Evolutionary conservation across 1,284 basidiomycete species (phyloP), one percentile per base, ranked within the genome.

Genomic region (Sparassis latifolia): DNA sequence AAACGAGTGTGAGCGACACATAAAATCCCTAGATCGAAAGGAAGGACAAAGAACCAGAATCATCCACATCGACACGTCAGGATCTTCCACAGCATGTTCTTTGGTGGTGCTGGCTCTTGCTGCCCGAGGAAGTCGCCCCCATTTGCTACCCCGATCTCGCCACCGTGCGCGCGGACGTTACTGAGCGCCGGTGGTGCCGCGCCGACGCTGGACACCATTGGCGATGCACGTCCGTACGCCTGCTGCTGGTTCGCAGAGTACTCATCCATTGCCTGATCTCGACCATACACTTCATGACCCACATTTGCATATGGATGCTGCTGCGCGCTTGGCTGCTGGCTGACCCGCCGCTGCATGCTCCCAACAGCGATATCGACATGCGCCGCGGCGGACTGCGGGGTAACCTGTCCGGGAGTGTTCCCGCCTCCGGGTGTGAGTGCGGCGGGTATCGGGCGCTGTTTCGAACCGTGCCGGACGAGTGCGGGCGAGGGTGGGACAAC

Each of bases 21-120:
- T 39, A 30, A 50, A 41, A 50, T 45, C 51, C 40, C 31, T 27
- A 45, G 12, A 50, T 44, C 39, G 47, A 52, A 43, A 49, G 52
- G 55, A 56, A 50, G 55, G 59, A 45, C 50, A 53, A 48, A 52
- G 46, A 44, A 52, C 50, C 27, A 42, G 41, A 48, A 53, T 72
- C 66, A 79, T 62, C 79, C 82, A 72, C 88, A 91, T 60, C 79
- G 80, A 70, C 87, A 90, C 50, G 86, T 89, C 56, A 90, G 66
- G 57, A 89, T 78, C 67, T 78, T 75, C 71, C 85, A 71, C 51
- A 89, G 68, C 53, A 72, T 71, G 52, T 74, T 72, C 69, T 81
- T 80, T 45, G 76, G 79, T 49, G 73, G 71, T 54, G 76, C 74
- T 52, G 79, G 75, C 49, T 74, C 70, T 52, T 80, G 76, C 59